phyloP scores from a whole-genome alignment of 805 yeast species.

The Lipomyces anomalus region DNA sequence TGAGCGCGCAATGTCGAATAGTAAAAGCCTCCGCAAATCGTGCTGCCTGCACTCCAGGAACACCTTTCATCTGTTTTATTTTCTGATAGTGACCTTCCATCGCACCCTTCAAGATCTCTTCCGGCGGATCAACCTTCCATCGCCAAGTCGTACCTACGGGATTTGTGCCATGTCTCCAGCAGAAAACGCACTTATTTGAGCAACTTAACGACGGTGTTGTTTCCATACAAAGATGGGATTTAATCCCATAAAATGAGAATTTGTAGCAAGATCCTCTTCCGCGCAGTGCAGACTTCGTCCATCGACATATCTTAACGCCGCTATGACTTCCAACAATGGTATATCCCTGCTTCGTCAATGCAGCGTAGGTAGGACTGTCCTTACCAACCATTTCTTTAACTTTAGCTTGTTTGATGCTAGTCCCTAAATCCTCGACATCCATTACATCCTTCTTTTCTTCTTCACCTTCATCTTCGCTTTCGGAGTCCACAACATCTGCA shows the following conservation, averaged over 20 bases:
- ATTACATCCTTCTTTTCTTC: slow-evolving; percentile 44
- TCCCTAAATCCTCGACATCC: slow-evolving; percentile 87
- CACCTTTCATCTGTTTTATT: slow-evolving; percentile 91
- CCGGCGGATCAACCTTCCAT: slow-evolving; percentile 92
- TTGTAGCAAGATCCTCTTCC: slow-evolving; percentile 94
- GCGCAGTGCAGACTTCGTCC: slow-evolving; percentile 92
- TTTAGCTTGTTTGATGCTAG: slow-evolving; percentile 36
- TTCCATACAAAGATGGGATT: slow-evolving; percentile 90
- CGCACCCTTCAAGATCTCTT: slow-evolving; percentile 76
- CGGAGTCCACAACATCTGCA: slow-evolving; percentile 54
- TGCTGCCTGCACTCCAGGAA: slow-evolving; percentile 87
- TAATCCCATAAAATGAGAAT: slow-evolving; percentile 85
- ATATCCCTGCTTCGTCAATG: slow-evolving; percentile 88
- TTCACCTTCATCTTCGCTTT: slow-evolving; percentile 41
- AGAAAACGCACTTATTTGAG: slow-evolving; percentile 90
- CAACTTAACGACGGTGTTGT: slow-evolving; percentile 91
- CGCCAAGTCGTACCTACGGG: slow-evolving; percentile 96
- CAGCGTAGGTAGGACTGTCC: slow-evolving; percentile 80
- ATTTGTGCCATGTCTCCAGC: slow-evolving; percentile 97
- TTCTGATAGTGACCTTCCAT: slow-evolving; percentile 83
- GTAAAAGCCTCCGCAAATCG: slow-evolving; percentile 86
- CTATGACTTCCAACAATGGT: slow-evolving; percentile 91
- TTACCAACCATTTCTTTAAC: slow-evolving; percentile 81
- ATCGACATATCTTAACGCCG: slow-evolving; percentile 90
- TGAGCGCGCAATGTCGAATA: slow-evolving; percentile 85